These are phyloP conservation scores for Alternaria postmessia DNA, from an alignment of 2,329 filamentous ascomycete species.

Conservation along the genomic window DNA sequence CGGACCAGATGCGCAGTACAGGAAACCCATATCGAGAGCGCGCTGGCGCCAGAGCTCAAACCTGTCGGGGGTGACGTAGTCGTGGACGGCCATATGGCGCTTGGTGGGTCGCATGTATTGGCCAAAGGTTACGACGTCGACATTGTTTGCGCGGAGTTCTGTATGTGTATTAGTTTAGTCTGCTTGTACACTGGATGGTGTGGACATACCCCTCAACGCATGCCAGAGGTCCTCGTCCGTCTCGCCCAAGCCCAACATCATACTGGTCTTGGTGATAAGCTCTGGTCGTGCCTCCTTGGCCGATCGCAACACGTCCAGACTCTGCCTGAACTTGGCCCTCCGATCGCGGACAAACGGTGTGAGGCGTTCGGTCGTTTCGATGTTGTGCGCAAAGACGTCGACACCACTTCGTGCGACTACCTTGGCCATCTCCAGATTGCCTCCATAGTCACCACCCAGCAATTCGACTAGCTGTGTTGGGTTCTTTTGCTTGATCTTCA, in stretches of 20 bases:
- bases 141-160: constrained; percentile 80
- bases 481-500: constrained; percentile 81
- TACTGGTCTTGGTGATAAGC: constrained; percentile 97
- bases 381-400: constrained; percentile 96
- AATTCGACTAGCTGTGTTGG: constrained; percentile 81
- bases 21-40: constrained; percentile 92
- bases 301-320: constrained; percentile 77
- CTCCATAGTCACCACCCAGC: constrained; percentile 85
- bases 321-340: constrained; percentile 87
- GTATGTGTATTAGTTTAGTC: constrained; percentile 10
- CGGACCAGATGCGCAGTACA: constrained; percentile 94
- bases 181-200: no score
- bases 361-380: constrained; percentile 91
- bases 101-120: constrained; percentile 99
- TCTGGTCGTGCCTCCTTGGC: constrained; percentile 79
- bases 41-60: constrained; percentile 93
- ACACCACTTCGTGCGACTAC: constrained; percentile 86
- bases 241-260: constrained; percentile 96
- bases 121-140: constrained; percentile 98
- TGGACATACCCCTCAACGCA: constrained; percentile 69
- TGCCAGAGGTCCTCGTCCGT: constrained; percentile 85
- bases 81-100: constrained; percentile 94
- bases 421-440: constrained; percentile 85
- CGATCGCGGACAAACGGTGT: constrained; percentile 91
- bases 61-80: constrained; percentile 88